Conservation (phyloP, 2,329 filamentous ascomycete genomes). For the Paraphoma sp. region DNA sequence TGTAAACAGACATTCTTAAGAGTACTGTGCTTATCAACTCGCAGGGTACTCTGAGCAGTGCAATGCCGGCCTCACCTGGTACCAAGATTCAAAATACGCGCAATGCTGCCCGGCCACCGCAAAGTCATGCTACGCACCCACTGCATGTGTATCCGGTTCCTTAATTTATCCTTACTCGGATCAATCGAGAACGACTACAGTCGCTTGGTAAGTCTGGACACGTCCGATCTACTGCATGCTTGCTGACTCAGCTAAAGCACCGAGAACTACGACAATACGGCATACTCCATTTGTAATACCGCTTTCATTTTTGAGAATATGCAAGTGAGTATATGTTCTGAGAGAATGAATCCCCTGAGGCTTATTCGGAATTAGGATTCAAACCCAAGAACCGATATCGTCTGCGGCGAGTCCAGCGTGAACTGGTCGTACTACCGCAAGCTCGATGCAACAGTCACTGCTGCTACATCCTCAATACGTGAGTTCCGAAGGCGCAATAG, state of each 20-base stretch:
- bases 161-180: constrained; percentile 34
- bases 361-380: constrained; percentile 7
- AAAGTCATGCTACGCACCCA: constrained; percentile 31
- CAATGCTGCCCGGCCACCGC: constrained; percentile 37
- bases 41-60: constrained; percentile 32
- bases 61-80: constrained; percentile 35
- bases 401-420: constrained; percentile 25
- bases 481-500: background rate
- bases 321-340: background rate
- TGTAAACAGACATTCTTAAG: background rate
- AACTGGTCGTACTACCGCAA: constrained; percentile 34
- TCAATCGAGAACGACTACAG: constrained; percentile 22
- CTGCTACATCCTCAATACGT: constrained; percentile 11
- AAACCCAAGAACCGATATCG: constrained; percentile 30
- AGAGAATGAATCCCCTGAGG: no score
- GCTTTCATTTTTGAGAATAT: constrained; percentile 33
- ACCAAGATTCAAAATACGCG: constrained; percentile 34
- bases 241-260: constrained; percentile 20
- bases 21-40: constrained; percentile 4
- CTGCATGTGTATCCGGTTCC: constrained; percentile 32
- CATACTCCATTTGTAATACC: constrained; percentile 31
- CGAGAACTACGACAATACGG: constrained; percentile 28
- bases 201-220: constrained; percentile 29
- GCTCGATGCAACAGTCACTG: constrained; percentile 15
- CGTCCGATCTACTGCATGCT: background rate